These are phyloP conservation scores for Xylaria scruposa DNA, from an alignment of 495 filamentous ascomycete genomes.

Conservation along the genomic window DNA sequence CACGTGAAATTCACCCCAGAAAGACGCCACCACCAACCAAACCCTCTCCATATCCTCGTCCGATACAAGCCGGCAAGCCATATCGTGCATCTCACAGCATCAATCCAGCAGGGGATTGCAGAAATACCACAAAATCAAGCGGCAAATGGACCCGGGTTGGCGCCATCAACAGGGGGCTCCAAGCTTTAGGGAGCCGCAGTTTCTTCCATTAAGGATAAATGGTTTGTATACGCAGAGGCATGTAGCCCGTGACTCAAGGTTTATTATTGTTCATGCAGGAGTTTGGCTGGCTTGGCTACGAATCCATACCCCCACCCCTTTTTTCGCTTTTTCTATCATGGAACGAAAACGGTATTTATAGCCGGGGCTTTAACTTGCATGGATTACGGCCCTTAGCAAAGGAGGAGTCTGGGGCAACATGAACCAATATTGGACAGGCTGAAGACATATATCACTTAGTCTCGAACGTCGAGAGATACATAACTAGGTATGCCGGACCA, in stretches of 20 bases:
- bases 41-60: constrained; percentile 33
- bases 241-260: background rate
- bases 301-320: constrained; percentile 39
- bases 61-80: constrained; percentile 40
- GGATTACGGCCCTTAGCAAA: constrained; percentile 6
- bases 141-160: constrained; percentile 44
- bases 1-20: constrained; percentile 24
- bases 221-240: constrained; percentile 10
- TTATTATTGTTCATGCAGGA: constrained; percentile 14
- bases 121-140: constrained; percentile 34
- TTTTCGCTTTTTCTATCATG: constrained; percentile 23
- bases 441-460: constrained; percentile 20
- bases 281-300: constrained; percentile 28
- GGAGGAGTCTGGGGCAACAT: constrained; percentile 7
- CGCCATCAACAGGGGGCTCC: constrained; percentile 45
- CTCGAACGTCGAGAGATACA: background rate
- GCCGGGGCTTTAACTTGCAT: constrained; percentile 19
- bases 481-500: background rate
- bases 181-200: constrained; percentile 51
- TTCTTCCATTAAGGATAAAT: constrained; percentile 46
- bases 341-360: constrained; percentile 21
- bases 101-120: constrained; percentile 34
- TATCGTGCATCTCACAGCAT: constrained; percentile 31
- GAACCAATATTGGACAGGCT: background rate
- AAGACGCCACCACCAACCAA: constrained; percentile 31